Evolutionary conservation across 805 yeast genomes (phyloP).

Genomic region (Hyphopichia homilentoma): DNA sequence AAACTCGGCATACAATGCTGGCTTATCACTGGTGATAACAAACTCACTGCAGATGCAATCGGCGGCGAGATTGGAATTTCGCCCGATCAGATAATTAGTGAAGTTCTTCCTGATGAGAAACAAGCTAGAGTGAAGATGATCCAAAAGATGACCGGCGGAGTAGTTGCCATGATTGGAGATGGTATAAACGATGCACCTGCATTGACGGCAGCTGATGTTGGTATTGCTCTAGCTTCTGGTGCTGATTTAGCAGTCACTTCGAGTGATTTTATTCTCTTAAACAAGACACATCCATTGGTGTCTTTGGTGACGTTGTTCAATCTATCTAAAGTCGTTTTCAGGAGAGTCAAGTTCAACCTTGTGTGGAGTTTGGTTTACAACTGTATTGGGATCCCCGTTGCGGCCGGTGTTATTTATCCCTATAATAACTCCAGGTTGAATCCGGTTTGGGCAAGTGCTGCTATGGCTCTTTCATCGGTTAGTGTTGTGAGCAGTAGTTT

Average conservation of each 20-base stretch:
- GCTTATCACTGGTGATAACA: conserved; percentile 79
- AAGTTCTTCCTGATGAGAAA: conserved; percentile 72
- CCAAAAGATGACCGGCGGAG: conserved; percentile 32
- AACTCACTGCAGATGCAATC: conserved; percentile 61
- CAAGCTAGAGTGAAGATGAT: conserved; percentile 56
- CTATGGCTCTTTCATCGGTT: conserved; percentile 59
- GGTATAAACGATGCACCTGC: conserved; percentile 87
- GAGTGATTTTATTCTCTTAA: conserved; percentile 65
- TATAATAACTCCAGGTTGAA: conserved; percentile 48
- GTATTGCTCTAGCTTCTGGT: conserved; percentile 73
- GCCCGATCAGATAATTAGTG: conserved; percentile 52
- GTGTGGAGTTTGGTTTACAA: conserved; percentile 60
- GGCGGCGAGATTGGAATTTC: conserved; percentile 59
- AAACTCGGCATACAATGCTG: conserved; percentile 54
- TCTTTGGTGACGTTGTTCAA: conserved; percentile 55
- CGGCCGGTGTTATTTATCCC: conserved; percentile 66
- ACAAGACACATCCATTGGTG: conserved; percentile 48
- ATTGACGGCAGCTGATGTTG: conserved; percentile 68
- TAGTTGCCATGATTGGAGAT: conserved; percentile 79
- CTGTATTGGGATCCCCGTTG: conserved; percentile 55
- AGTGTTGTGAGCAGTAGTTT: conserved; percentile 58
- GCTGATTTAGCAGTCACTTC: conserved; percentile 73
- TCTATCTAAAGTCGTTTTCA: conserved; percentile 46
- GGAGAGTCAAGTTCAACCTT: conserved; percentile 54
- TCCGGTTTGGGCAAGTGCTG: conserved; percentile 67